Evolutionary conservation across 208 protist genomes (phyloP), one percentile per base, ranked within the genome.

Genomic region (Vickermania spadyakhi): DNA sequence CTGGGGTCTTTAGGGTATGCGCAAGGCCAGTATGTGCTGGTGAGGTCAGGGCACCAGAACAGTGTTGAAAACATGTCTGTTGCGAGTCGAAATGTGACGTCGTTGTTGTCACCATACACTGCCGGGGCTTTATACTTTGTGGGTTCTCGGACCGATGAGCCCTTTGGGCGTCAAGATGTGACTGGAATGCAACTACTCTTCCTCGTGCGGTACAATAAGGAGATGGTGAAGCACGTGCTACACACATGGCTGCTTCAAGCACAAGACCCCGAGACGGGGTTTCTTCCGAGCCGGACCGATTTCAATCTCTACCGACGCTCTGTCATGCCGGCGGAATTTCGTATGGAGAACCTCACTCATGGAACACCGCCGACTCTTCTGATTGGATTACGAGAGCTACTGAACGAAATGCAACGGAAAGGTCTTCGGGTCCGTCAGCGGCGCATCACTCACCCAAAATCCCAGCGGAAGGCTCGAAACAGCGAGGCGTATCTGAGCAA

Each of bases 151-250:
- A 84, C 79, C 1, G 86, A 82, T 49, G 79, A 83, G 63, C 52
- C 86, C 1, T 77, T 84, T 52, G 79, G 77, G 18, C 77, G 82
- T 66, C 29, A 61, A n/a, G 62, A 66, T 52, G 65, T 87, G 29
- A 84, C 75, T 4, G 86, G 86, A 23, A 58, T 90, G 60, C 78
- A 79, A 56, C 81, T 85, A 14, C 66, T 88, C 26, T 86, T 87
- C 53, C 58, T 90, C 21, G 59, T 72, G 45, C 67, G 78, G 7
- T 93, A 81, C 80, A 90, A 93, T 62, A 86, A 83, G 60, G 80
- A 93, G 68, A 59, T 89, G 56, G 73, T 63, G 54, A 93, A 90
- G 71, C 78, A 90, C 55, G 56, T 80, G 25, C 58, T 93, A 4
- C 75, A 77, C 2, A 80, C 76, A 29, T 93, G 86, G 86, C 56